Evolutionary conservation across 2,329 filamentous ascomycete genomes (phyloP).

Genomic region (Xylariaceae sp.): DNA sequence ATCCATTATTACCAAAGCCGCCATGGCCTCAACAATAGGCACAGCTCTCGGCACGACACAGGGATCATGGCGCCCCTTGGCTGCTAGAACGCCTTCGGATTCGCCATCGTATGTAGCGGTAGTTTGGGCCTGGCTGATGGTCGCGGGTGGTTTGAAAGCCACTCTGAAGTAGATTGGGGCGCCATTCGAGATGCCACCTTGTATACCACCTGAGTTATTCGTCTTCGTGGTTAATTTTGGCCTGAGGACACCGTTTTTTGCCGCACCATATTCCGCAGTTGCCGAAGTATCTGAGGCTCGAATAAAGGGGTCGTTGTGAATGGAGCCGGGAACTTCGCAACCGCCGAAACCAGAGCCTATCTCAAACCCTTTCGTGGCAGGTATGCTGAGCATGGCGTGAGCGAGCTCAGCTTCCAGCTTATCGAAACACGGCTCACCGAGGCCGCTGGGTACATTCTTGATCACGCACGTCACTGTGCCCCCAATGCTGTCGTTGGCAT

Average conservation of each 20-base stretch:
- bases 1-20: slow-evolving; percentile 85
- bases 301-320: slow-evolving; percentile 89
- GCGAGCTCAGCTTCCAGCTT: slow-evolving; percentile 91
- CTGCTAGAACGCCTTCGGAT: slow-evolving; percentile 75
- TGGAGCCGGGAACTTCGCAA: slow-evolving; percentile 83
- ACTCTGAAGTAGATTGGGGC: slow-evolving; percentile 93
- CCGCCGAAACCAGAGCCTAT: slow-evolving; percentile 92
- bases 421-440: slow-evolving; percentile 94
- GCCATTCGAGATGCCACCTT: slow-evolving; percentile 94
- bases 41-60: slow-evolving; percentile 90
- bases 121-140: slow-evolving; percentile 85
- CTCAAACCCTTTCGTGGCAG: slow-evolving; percentile 94
- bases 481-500: slow-evolving; percentile 85
- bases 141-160: slow-evolving; percentile 93
- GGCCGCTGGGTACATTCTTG: slow-evolving; percentile 79
- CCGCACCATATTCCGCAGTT: slow-evolving; percentile 58
- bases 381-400: slow-evolving; percentile 94
- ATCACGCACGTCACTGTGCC: slow-evolving; percentile 96
- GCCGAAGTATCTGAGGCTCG: slow-evolving; percentile 63
- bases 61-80: slow-evolving; percentile 93
- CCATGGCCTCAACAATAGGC: slow-evolving; percentile 91
- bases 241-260: slow-evolving; percentile 51
- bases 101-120: slow-evolving; percentile 80
- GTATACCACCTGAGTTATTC: slow-evolving; percentile 93
- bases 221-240: slow-evolving; percentile 82